A percentile compares a stretch with the other conserved stretches of the same genome.
phyloP scores from a whole-genome alignment of 2,329 filamentous ascomycete genomes.

The Lecanicillium sp. region DNA sequence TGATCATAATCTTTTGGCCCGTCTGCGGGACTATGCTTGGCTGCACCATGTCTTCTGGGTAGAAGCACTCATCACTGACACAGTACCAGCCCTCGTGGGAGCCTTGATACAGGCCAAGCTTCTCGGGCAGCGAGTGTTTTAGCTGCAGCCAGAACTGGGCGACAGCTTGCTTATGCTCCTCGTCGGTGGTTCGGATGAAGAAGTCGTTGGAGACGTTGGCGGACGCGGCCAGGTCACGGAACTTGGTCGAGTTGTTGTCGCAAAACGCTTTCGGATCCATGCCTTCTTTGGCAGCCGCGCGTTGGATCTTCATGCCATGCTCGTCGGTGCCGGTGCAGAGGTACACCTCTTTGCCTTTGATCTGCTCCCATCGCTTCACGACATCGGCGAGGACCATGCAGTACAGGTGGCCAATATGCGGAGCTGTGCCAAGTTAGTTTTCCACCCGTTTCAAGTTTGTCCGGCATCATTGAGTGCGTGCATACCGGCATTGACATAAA shows the following conservation, averaged over 20 bases:
- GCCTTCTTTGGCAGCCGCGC: conserved; percentile 64
- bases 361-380: conserved; percentile 80
- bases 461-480: neutral
- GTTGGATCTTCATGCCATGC: conserved; percentile 95
- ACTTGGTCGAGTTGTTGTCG: conserved; percentile 72
- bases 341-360: conserved; percentile 63
- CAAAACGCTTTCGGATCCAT: conserved; percentile 78
- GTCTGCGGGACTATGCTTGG: conserved; percentile 69
- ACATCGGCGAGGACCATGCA: conserved; percentile 87
- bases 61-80: conserved; percentile 94
- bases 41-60: conserved; percentile 68
- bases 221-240: conserved; percentile 62
- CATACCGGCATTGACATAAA: conserved; percentile 92
- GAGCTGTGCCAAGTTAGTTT: conserved; percentile 43
- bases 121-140: conserved; percentile 41
- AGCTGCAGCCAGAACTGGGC: conserved; percentile 83
- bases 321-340: conserved; percentile 92
- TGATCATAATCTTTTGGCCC: conserved; percentile 74
- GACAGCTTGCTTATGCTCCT: conserved; percentile 73
- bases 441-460: conserved; percentile 13
- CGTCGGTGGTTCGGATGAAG: conserved; percentile 89
- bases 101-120: conserved; percentile 71
- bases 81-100: conserved; percentile 96
- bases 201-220: conserved; percentile 69
- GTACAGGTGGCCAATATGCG: conserved; percentile 92